These are phyloP conservation scores for Musa acuminata DNA, from an alignment of 176 grass and related monocot species.

Conservation along the genomic window DNA sequence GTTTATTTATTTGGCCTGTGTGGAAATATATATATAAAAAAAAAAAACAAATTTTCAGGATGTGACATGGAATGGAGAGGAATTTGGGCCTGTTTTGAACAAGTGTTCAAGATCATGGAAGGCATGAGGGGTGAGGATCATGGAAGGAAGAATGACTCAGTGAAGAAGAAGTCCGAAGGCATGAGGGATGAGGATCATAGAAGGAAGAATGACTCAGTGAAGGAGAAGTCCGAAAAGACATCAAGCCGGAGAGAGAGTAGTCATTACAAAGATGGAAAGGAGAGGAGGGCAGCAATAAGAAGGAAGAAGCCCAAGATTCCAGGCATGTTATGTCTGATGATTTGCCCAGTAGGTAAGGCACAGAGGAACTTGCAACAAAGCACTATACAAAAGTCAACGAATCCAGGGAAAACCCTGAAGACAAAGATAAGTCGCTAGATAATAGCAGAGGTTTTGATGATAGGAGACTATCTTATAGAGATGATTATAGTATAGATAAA, in stretches of 20 bases:
- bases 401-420: constrained; percentile 33
- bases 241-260: constrained; percentile 50
- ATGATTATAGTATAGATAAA: constrained; percentile 55
- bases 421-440: constrained; percentile 47
- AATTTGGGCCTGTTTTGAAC: constrained; percentile 31
- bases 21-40: too few species aligned
- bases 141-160: too few species aligned
- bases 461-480: constrained; percentile 47
- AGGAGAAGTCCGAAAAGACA: constrained; percentile 40
- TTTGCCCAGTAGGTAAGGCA: constrained; percentile 43
- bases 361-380: constrained; percentile 43
- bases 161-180: too few species aligned
- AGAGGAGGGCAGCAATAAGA: constrained; percentile 24
- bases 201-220: constrained; percentile 37
- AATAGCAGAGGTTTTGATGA: constrained; percentile 65
- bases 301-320: constrained; percentile 54
- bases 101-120: constrained; percentile 49
- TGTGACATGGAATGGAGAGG: too few species aligned
- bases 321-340: constrained; percentile 72
- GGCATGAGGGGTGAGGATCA: constrained; percentile 15
- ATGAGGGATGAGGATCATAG: constrained; percentile 36
- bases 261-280: constrained; percentile 61
- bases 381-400: constrained; percentile 38
- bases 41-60: too few species aligned
- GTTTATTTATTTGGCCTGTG: too few species aligned